Conservation (phyloP, 495 filamentous ascomycete genomes). For the Aspergillus wentii region DNA sequence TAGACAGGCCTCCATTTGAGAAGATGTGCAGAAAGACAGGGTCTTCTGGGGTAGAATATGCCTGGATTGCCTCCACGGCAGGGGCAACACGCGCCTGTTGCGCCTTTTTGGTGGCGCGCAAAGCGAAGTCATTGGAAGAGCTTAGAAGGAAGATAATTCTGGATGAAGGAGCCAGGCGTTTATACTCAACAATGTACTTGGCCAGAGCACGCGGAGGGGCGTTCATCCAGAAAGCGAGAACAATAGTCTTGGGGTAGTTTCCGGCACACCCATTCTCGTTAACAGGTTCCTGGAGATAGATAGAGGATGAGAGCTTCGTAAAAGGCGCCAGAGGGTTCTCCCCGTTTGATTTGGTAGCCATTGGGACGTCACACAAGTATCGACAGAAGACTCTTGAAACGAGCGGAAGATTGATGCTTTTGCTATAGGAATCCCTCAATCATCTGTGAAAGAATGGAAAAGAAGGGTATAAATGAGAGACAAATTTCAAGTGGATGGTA, state of each 20-base stretch:
- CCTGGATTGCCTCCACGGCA: constrained; percentile 30
- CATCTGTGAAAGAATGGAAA: too few species aligned
- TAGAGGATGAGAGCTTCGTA: constrained; percentile 24
- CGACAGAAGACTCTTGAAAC: constrained; percentile 4
- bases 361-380: too few species aligned
- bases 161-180: constrained; percentile 27
- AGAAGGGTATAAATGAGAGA: too few species aligned
- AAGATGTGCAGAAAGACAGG: constrained; percentile 38
- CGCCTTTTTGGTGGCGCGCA: constrained; percentile 17
- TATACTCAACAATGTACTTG: constrained; percentile 36
- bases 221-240: constrained; percentile 44
- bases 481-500: too few species aligned
- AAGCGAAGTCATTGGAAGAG: constrained; percentile 32
- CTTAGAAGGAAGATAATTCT: constrained; percentile 37
- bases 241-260: constrained; percentile 19
- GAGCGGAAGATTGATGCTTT: too few species aligned
- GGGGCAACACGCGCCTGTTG: constrained; percentile 29
- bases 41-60: constrained; percentile 13
- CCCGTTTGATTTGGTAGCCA: background rate
- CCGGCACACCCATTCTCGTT: constrained; percentile 2
- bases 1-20: constrained; percentile 38
- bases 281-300: constrained; percentile 28
- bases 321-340: constrained; percentile 16
- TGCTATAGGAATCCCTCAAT: too few species aligned
- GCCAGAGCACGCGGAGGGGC: constrained; percentile 30